Percentiles rank a stretch among this genome's conserved stretches.
Evolutionary conservation across 2,329 filamentous ascomycete species (phyloP).

Genomic region (Hirsutella thompsonii): DNA sequence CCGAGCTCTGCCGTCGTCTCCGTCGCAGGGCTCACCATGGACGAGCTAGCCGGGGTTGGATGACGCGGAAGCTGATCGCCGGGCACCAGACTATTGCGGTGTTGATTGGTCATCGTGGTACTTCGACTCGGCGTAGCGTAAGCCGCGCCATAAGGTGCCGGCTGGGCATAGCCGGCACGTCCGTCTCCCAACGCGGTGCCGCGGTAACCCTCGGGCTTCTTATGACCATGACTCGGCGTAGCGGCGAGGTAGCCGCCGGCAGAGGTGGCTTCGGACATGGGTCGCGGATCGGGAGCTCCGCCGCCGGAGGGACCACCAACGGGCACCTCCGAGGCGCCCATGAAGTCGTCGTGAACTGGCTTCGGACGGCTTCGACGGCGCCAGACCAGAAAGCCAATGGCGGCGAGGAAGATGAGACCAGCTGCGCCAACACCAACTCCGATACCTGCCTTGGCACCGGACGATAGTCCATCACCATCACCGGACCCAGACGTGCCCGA

Average conservation of each 20-base stretch:
- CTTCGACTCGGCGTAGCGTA: conserved; percentile 12
- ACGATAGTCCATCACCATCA: conserved; percentile 19
- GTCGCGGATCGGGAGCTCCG: conserved; percentile 9
- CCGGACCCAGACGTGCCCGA: not conserved
- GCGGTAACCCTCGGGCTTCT: conserved; percentile 22
- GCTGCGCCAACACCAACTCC: conserved; percentile 25
- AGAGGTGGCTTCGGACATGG: conserved; percentile 18
- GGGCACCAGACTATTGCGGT: conserved; percentile 4
- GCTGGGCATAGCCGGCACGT: conserved; percentile 25
- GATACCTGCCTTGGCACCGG: conserved; percentile 30
- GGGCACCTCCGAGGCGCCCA: conserved; percentile 29
- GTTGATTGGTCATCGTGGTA: conserved; percentile 5
- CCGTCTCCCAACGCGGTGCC: conserved; percentile 26
- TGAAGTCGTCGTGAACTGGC: conserved; percentile 24
- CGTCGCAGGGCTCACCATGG: conserved; percentile 5
- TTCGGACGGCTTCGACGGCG: conserved; percentile 18
- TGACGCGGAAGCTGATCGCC: conserved; percentile 13
- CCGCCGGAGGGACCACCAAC: conserved; percentile 16
- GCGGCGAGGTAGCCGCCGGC: conserved; percentile 11
- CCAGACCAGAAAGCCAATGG: conserved; percentile 16
- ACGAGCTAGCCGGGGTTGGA: conserved; percentile 11
- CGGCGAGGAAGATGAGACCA: conserved; percentile 19
- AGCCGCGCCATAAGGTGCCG: conserved; percentile 18
- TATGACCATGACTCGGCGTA: conserved; percentile 12
- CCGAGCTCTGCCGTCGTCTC: conserved; percentile 11